Conservation (phyloP, 106 monocot genomes). For the Vanilla planifolia region DNA sequence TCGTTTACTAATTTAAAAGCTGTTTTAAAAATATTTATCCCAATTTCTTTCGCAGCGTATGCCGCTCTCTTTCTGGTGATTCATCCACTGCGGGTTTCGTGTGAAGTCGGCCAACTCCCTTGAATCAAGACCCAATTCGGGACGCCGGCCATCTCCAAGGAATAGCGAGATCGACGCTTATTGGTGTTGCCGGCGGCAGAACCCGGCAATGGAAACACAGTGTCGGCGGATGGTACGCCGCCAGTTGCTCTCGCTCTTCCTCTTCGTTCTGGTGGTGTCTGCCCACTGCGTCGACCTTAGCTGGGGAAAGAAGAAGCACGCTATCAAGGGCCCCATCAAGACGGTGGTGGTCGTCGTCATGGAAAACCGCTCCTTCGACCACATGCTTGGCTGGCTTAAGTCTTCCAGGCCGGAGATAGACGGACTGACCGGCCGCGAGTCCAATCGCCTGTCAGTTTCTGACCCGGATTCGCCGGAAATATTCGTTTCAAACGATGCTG, state of each 20-base stretch:
- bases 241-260: constrained; percentile 10
- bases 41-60: too few relatives aligned
- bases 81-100: too few relatives aligned
- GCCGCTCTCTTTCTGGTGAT: too few relatives aligned
- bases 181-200: not conserved
- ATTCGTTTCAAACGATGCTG: constrained; percentile 56
- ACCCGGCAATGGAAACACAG: not conserved
- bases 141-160: too few relatives aligned
- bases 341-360: constrained; percentile 74
- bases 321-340: constrained; percentile 77
- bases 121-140: too few relatives aligned
- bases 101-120: too few relatives aligned
- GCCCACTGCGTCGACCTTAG: constrained; percentile 23
- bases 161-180: too few relatives aligned
- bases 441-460: constrained; percentile 39
- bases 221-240: constrained; percentile 1
- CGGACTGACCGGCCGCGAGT: constrained; percentile 15
- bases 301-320: constrained; percentile 30
- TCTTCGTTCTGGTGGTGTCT: constrained; percentile 24
- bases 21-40: too few relatives aligned
- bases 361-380: constrained; percentile 85
- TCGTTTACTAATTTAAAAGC: too few relatives aligned
- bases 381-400: constrained; percentile 58
- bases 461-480: constrained; percentile 56
- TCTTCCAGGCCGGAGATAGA: constrained; percentile 16